Evolutionary conservation across 2,329 filamentous ascomycete genomes (phyloP), one percentile per base, ranked within the genome.

Genomic region (Alternaria brassicae): DNA sequence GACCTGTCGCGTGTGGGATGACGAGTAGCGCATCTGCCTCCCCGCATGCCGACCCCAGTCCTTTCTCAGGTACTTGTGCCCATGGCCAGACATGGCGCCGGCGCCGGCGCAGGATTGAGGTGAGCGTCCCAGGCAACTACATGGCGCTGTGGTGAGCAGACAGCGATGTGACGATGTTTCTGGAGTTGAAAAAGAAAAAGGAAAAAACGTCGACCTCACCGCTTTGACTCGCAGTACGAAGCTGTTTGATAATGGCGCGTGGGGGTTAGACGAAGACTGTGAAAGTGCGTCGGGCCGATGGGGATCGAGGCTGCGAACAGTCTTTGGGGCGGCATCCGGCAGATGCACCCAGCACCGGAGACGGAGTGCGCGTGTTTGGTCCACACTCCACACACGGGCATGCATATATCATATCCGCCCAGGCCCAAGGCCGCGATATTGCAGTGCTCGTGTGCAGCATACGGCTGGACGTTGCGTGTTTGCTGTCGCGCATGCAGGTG

Each of bases 191-290:
- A 23, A 28, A 36, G 32, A 17, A 23, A 12, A 6, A 25, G 17
- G 17, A 28, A 36, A 39, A 17, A 23, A 12, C 21, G 12, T 28
- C 10, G 10, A 44, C n/a, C 37, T 50, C 55, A 59, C 49, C 63
- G 62, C 45, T 52, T 50, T 47, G 52, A 56, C 36, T 52, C 28
- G 51, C 13, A 41, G 50, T 3, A 53, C 32, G 56, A 61, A 63
- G 58, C 56, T 53, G 65, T 72, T 73, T 65, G 63, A 71, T 77
- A 77, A 77, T 77, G 65, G 63, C 73, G 74, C 73, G 74, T 77
- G 74, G 73, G 73, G 73, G 74, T 74, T 60, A 61, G 56, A 49
- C 57, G 63, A 63, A 48, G 53, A 53, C 27, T 50, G 30, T 52
- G 25, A 34, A 59, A 21, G 34, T 27, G 27, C 55, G 53, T 65